These are phyloP conservation scores for Cydonia oblonga DNA, from an alignment of 331 rosid genomes.

Conservation along the genomic window DNA sequence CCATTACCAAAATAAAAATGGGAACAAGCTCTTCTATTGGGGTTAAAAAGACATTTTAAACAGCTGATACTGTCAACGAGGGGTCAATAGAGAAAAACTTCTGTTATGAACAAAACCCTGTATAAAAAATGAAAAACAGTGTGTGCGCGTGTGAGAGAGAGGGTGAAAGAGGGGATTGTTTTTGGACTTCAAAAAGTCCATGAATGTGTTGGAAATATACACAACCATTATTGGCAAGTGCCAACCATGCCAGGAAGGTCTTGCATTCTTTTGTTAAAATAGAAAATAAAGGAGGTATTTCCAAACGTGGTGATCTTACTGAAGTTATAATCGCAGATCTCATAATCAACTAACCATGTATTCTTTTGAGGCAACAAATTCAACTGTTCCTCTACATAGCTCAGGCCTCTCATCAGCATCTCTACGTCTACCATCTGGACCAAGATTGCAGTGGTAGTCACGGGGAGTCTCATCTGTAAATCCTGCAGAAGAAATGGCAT, in stretches of 20 bases:
- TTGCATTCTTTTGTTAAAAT: not conserved
- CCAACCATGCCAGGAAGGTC: not conserved
- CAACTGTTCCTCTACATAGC: constrained; percentile 94
- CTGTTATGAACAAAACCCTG: not conserved
- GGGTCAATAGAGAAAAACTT: not conserved
- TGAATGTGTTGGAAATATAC: not conserved
- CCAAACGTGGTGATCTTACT: not conserved
- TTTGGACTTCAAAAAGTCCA: not conserved
- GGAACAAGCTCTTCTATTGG: not conserved
- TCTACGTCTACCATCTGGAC: constrained; percentile 97
- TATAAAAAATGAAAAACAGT: not conserved
- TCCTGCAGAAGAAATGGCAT: constrained; percentile 39
- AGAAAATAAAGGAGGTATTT: not conserved
- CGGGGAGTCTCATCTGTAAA: constrained; percentile 96
- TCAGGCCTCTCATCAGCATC: constrained; percentile 98
- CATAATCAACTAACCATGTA: constrained; percentile 63
- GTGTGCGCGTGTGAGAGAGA: not conserved
- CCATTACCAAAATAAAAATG: not conserved
- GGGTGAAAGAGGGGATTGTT: not conserved
- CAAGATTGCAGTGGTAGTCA: constrained; percentile 96
- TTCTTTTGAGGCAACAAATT: constrained; percentile 91
- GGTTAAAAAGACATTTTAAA: not conserved
- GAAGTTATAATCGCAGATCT: not conserved
- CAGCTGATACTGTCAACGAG: not conserved
- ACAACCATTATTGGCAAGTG: not conserved